Base-by-base conservation (phyloP, 2,329 filamentous ascomycete species). In the Ceratocystiopsis brevicomis region DNA sequence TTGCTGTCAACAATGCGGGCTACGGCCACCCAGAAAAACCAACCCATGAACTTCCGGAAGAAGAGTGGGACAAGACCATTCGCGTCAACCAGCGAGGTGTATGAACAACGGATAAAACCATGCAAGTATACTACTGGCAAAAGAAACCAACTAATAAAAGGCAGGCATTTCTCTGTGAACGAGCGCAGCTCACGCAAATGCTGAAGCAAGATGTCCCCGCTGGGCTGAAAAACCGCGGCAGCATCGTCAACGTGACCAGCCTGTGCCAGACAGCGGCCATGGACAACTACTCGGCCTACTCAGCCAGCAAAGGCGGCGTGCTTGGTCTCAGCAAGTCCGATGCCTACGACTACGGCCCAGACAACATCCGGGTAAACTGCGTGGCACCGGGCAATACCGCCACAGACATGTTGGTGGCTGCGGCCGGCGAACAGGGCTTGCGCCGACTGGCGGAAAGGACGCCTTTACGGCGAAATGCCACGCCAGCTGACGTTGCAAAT, bases 231-330 rank as follows among this genome's bases (percentile, higher is more conserved):
- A 39, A 39, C 19, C 38, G 38, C 21, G 38, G 38, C 19, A 39
- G 38, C 19, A 39, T 39, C 13, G 19, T 39, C 38, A 39, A 39
- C 14, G 38, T 39, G 13, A 39, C 21, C 19, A 30, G 38, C 38
- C 19, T 39, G 5, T 30, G 21, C 21, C 38, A 39, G 38, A 39
- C 38, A 9, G 19, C 19, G 1, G 10, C 19, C 9, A 39, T 15
- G 21, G 30, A 39, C 11, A 66, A 52, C 6, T 53, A 55, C 25
- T 62, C 54, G 37, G 57, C 58, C 1, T 63, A 57, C 2, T 53
- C 48, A 11, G 57, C 58, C 12, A 64, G 47, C 0, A 55, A 53
- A 0, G 60, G 59, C 25, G 71, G 50, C 1, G 61, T 53, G 45
- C 67, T 39, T 4, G 38, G 8, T 6, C 11, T 32, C 16, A 16